Base-by-base conservation (phyloP, 208 protist species). In the Kentomonas sorsogonicus region DNA sequence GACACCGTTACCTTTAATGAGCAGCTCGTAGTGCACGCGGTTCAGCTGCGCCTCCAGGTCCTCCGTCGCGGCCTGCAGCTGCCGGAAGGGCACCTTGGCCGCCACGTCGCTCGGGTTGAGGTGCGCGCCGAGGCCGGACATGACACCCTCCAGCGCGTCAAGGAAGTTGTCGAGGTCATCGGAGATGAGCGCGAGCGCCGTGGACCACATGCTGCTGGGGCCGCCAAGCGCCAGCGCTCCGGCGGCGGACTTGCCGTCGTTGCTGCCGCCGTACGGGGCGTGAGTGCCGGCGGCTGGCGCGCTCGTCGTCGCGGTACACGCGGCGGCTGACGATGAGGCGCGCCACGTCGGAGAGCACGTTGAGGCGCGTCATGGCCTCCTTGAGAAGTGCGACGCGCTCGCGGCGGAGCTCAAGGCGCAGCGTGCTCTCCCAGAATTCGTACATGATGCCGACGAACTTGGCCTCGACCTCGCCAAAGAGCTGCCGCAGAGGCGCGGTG, bases 381-480 rank as follows among this genome's bases (percentile, higher is more conserved):
- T 73, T 55, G 18, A 79, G 46, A 3, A 77, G 18, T 6, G 58
- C 33, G 23, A 86, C 31, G 0, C 79, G 74, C 62, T 86, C 79
- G 2, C 58, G 62, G 3, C 79, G 71, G 30, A 86, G 67, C 60
- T 86, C 63, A 36, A 79, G 59, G 29, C 71, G 79, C 53, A 81
- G 69, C 34, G 79, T 77, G 29, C 68, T 79, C 48, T 77, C 79
- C 68, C 70, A 81, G 20, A 72, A 56, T 46, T 86, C 79, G 58
- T 82, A 86, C 60, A 60, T 77, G 48, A 79, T 45, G 54, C 74
- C 67, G 53, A 62, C 62, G 1, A 86, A 58, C 66, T 71, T 57
- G 20, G 15, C 13, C 1, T 69, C 60, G 11, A 77, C 18, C 20
- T 15, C 58, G 27, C 16, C 36, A 11, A 77, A 69, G 25, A 54